Evolutionary conservation across 1,139 yeast genomes (phyloP).

Genomic region (Blastobotrys capitulatus): DNA sequence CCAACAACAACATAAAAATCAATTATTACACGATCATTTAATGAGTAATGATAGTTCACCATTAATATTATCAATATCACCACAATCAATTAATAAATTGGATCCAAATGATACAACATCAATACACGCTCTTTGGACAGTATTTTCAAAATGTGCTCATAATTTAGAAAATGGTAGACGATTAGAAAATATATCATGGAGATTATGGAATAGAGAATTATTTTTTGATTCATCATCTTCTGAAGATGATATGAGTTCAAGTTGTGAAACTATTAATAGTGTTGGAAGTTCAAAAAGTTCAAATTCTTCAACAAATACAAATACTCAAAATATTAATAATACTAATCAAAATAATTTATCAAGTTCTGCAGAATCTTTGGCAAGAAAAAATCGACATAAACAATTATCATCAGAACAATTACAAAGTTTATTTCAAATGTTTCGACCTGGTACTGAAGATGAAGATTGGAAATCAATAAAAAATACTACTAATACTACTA

Average conservation of each 20-base stretch:
- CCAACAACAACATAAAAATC: no score
- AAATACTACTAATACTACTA: no score
- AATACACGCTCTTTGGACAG: constrained; percentile 46
- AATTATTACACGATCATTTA: not conserved
- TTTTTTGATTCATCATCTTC: constrained; percentile 8
- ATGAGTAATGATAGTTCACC: constrained; percentile 10
- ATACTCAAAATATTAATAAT: no score
- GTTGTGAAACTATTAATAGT: constrained; percentile 3
- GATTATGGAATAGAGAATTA: constrained; percentile 48
- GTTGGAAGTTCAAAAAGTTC: no score
- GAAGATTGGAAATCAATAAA: constrained; percentile 12
- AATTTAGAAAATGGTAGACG: constrained; percentile 49
- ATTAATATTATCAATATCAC: constrained; percentile 26
- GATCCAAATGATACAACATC: constrained; percentile 39
- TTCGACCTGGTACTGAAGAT: constrained; percentile 17
- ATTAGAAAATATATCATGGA: constrained; percentile 54
- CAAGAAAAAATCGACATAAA: constrained; percentile 10
- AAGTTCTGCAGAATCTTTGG: not conserved
- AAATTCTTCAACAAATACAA: constrained; percentile 15
- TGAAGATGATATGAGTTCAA: not conserved
- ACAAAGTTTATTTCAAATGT: constrained; percentile 21
- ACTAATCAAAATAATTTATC: constrained; percentile 16
- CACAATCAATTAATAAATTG: constrained; percentile 27
- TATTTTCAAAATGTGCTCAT: constrained; percentile 49
- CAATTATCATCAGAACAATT: constrained; percentile 25